These are phyloP conservation scores for Penicillium sp. DNA, from an alignment of 2,329 filamentous ascomycete genomes.

Conservation along the genomic window DNA sequence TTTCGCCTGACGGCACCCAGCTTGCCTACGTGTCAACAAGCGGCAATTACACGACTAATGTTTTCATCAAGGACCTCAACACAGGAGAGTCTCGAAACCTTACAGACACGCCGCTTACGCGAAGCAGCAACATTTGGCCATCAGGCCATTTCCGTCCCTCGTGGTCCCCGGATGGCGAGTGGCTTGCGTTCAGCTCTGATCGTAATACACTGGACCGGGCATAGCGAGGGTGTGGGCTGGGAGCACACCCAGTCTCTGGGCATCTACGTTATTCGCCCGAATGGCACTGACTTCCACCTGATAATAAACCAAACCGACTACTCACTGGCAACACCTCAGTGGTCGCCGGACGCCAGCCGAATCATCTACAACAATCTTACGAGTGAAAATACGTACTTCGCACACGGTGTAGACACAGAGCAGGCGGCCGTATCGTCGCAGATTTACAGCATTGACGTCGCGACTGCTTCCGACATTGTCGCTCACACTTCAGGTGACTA, in stretches of 20 bases:
- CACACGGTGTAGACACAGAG: not conserved
- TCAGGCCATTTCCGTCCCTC: not conserved
- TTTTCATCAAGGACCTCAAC: conserved; percentile 38
- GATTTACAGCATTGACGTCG: not conserved
- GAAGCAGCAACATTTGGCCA: not conserved
- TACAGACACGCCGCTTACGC: not conserved
- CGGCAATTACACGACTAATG: conserved; percentile 33
- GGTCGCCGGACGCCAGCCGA: not conserved
- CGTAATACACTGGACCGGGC: conserved; percentile 42
- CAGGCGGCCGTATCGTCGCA: not conserved
- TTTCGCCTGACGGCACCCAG: conserved; percentile 38
- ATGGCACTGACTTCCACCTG: not conserved
- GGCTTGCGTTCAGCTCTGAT: conserved; percentile 40
- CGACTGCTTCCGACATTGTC: not conserved
- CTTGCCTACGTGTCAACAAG: conserved; percentile 41
- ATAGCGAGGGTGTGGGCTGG: conserved; percentile 39
- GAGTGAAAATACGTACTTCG: not conserved
- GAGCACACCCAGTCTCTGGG: conserved; percentile 41
- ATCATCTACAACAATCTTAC: not conserved
- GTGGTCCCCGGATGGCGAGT: not conserved
- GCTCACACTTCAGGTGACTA: not conserved
- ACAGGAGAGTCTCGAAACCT: conserved; percentile 21
- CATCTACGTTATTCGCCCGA: not conserved
- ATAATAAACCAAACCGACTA: not conserved
- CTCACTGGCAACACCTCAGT: not conserved